phyloP scores from a whole-genome alignment of 257 asterid genomes.

The Nicotiana tomentosiformis region DNA sequence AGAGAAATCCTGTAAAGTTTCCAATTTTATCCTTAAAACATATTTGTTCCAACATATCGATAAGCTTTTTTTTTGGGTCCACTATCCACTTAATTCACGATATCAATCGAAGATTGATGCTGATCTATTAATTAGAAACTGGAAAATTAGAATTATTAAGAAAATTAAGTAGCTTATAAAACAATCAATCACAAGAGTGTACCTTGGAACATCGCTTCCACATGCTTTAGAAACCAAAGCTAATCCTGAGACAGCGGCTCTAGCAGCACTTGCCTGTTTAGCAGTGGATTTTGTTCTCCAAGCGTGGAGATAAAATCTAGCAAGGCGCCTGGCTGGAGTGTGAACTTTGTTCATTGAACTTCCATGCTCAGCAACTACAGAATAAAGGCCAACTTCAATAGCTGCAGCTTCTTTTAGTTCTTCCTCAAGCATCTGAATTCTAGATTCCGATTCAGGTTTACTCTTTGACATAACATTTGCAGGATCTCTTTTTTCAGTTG shows the following conservation, averaged over 20 bases:
- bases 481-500: slow-evolving; percentile 7
- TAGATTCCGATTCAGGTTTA: slow-evolving; percentile 40
- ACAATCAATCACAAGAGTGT: slow-evolving; percentile 1
- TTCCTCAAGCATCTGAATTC: slow-evolving; percentile 64
- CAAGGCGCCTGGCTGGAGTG: slow-evolving; percentile 80
- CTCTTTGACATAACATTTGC: slow-evolving; percentile 24
- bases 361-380: slow-evolving; percentile 79
- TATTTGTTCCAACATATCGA: not conserved
- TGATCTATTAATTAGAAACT: not conserved
- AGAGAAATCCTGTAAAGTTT: not conserved
- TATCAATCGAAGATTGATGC: not conserved
- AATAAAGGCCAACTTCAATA: slow-evolving; percentile 70
- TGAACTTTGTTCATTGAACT: slow-evolving; percentile 71
- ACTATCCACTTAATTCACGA: not conserved
- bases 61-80: not conserved
- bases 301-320: slow-evolving; percentile 70
- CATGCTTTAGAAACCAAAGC: slow-evolving; percentile 86
- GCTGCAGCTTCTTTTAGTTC: slow-evolving; percentile 82
- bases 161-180: not conserved
- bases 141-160: not conserved
- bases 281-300: slow-evolving; percentile 49
- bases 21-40: not conserved
- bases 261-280: slow-evolving; percentile 75
- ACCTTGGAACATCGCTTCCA: slow-evolving; percentile 92
- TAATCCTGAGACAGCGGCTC: slow-evolving; percentile 78